Percentiles rank a stretch among this genome's conserved stretches.
phyloP scores from a whole-genome alignment of 2,329 filamentous ascomycete species.

The Fusarium sp. region DNA sequence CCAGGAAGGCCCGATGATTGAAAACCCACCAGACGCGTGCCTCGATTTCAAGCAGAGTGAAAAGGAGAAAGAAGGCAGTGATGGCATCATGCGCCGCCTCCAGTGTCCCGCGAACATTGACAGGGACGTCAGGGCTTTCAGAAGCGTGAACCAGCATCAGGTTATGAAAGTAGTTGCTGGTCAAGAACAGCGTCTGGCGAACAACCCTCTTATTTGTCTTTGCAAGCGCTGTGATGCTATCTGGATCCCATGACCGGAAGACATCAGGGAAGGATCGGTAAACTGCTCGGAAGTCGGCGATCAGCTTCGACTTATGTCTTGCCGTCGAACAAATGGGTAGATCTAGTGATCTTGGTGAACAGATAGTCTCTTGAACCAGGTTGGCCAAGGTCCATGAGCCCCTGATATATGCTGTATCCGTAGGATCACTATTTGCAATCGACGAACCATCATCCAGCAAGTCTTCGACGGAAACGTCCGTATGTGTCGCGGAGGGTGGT shows the following conservation, averaged over 20 bases:
- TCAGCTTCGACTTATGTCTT: constrained; percentile 75
- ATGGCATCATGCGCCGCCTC: constrained; percentile 83
- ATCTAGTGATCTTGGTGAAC: constrained; percentile 78
- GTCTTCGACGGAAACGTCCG: constrained; percentile 80
- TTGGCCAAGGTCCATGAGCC: constrained; percentile 84
- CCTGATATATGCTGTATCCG: constrained; percentile 76
- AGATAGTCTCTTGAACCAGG: constrained; percentile 80
- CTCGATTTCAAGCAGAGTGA: constrained; percentile 74
- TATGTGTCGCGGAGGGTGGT: constrained; percentile 81
- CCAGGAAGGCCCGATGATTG: constrained; percentile 82
- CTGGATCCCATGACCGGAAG: constrained; percentile 75
- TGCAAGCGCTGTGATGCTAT: constrained; percentile 67
- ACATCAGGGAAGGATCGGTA: constrained; percentile 78
- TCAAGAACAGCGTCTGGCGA: constrained; percentile 80
- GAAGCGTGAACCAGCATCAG: constrained; percentile 82
- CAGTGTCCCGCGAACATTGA: constrained; percentile 75
- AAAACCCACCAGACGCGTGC: constrained; percentile 88
- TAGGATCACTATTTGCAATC: constrained; percentile 70
- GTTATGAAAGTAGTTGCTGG: constrained; percentile 86
- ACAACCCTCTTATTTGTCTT: constrained; percentile 72
- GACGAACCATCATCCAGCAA: constrained; percentile 71
- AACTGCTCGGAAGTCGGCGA: constrained; percentile 76
- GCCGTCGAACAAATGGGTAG: constrained; percentile 76
- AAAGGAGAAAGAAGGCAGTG: constrained; percentile 78
- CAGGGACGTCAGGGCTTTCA: constrained; percentile 71